Conservation (phyloP, 768 basidiomycete species). For the Lactifluus volemus region DNA sequence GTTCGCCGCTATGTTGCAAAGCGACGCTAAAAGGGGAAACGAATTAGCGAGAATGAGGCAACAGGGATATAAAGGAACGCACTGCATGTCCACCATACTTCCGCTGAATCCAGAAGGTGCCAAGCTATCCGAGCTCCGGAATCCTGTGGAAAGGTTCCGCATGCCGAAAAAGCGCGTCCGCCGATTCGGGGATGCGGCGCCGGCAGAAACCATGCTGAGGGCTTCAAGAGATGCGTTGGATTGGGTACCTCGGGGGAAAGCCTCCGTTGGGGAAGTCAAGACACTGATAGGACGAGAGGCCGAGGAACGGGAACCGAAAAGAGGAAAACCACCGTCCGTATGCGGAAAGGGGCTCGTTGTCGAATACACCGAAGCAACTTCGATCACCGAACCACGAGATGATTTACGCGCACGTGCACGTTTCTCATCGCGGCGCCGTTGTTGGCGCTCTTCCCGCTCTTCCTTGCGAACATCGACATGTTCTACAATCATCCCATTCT, state of each 20-base stretch:
- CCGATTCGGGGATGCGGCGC: constrained; percentile 40
- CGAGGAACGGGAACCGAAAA: constrained; percentile 30
- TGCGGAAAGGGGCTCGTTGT: constrained; percentile 45
- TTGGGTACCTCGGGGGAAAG: constrained; percentile 50
- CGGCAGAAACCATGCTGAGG: constrained; percentile 56
- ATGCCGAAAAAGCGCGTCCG: constrained; percentile 73
- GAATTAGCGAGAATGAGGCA: constrained; percentile 5
- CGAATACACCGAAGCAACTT: constrained; percentile 68
- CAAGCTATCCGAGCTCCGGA: constrained; percentile 75
- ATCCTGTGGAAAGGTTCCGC: constrained; percentile 59
- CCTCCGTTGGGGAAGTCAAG: constrained; percentile 44
- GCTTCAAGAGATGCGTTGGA: constrained; percentile 78
- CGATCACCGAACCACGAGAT: constrained; percentile 60
- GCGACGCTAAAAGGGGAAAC: constrained; percentile 46
- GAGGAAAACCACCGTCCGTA: constrained; percentile 48
- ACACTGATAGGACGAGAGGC: constrained; percentile 47
- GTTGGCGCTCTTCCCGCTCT: constrained; percentile 66
- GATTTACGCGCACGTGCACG: constrained; percentile 55
- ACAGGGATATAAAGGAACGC: constrained; percentile 28
- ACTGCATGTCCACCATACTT: constrained; percentile 94
- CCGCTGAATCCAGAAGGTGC: constrained; percentile 76
- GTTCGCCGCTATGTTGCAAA: constrained; percentile 52
- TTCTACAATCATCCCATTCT: constrained; percentile 86
- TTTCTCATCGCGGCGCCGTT: constrained; percentile 60
- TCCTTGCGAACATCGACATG: constrained; percentile 77